Evolutionary conservation across 176 grass and related monocot species (phyloP).

Genomic region (Phoenix dactylifera): DNA sequence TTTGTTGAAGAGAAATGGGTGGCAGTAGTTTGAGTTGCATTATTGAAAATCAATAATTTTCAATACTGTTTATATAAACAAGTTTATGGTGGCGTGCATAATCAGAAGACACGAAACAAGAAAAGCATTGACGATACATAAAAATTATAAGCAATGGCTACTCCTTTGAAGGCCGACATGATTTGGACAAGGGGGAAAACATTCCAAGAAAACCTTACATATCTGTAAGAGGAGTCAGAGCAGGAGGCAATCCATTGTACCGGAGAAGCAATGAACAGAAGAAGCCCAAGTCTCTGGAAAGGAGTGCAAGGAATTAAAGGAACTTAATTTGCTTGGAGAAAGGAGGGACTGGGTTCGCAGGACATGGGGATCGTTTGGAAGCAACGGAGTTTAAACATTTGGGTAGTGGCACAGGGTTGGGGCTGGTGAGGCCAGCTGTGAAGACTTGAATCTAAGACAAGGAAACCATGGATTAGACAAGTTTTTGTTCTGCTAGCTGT

Average conservation of each 20-base stretch:
- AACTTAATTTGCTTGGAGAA: conserved; percentile 60
- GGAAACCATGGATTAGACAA: no score
- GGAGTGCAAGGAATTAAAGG: conserved; percentile 7
- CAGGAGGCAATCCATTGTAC: conserved; percentile 58
- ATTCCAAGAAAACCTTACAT: no score
- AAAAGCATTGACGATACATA: no score
- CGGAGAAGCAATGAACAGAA: conserved; percentile 42
- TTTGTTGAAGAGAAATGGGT: no score
- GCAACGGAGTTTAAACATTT: conserved; percentile 81
- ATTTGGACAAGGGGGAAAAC: no score
- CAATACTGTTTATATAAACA: no score
- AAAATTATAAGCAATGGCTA: no score
- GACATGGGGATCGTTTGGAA: conserved; percentile 53
- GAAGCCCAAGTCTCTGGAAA: conserved; percentile 46
- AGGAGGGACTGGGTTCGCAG: conserved; percentile 85
- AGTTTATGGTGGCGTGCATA: no score
- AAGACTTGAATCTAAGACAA: conserved; percentile 13
- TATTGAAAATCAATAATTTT: no score
- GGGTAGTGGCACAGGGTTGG: conserved; percentile 75
- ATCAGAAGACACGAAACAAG: no score
- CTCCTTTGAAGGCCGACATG: no score
- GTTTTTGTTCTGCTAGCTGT: background rate
- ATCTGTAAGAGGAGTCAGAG: conserved; percentile 49
- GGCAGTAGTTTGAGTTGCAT: no score
- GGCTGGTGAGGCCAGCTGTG: conserved; percentile 61